Evolutionary conservation across 2,329 filamentous ascomycete species (phyloP).

Genomic region (Lachnellula occidentalis): DNA sequence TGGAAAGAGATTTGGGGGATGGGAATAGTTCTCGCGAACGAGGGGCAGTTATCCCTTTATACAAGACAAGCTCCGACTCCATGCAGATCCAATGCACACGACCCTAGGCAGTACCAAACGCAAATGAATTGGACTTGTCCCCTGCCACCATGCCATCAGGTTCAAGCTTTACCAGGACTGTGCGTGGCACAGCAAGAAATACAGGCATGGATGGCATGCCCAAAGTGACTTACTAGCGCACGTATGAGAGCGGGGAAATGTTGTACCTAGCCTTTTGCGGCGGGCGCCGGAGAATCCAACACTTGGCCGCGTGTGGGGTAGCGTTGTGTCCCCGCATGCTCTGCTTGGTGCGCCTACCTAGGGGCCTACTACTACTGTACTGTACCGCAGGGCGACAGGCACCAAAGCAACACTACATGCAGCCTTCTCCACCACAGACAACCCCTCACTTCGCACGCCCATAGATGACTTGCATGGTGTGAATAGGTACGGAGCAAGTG

Average conservation of each 20-base stretch:
- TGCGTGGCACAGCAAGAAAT: not conserved
- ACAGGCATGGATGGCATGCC: not conserved
- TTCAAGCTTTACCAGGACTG: not conserved
- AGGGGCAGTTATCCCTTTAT: conserved; percentile 20
- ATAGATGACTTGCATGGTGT: not conserved
- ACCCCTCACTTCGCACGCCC: not conserved
- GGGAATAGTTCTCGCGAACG: not conserved
- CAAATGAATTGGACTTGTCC: not conserved
- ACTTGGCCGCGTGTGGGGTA: not conserved
- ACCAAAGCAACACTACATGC: not conserved
- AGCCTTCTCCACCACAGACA: not conserved
- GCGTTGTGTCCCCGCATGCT: not conserved
- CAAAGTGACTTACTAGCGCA: conserved; percentile 1
- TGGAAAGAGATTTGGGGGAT: conserved; percentile 1
- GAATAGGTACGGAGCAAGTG: too few relatives aligned
- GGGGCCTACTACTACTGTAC: too few relatives aligned
- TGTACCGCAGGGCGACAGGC: not conserved
- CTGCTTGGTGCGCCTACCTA: not conserved
- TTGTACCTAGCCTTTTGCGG: not conserved
- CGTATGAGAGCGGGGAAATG: not conserved
- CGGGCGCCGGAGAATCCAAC: not conserved
- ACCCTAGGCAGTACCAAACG: not conserved
- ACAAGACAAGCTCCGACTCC: not conserved
- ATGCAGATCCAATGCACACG: not conserved
- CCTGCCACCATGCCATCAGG: not conserved